Evolutionary conservation across 768 basidiomycete species (phyloP).

Genomic region (Grammothele lineata): DNA sequence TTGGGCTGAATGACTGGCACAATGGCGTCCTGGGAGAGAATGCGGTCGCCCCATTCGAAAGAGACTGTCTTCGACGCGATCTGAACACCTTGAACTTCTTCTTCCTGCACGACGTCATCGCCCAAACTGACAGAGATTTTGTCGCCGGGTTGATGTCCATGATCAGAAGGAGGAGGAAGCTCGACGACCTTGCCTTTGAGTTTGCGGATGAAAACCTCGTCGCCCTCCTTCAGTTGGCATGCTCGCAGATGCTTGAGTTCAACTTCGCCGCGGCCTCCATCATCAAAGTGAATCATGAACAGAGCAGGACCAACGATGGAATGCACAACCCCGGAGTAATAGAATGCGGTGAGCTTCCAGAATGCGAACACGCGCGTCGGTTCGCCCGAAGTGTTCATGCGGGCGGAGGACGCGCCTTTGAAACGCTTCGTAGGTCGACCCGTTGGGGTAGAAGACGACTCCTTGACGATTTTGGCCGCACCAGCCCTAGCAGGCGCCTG

Average conservation of each 20-base stretch:
- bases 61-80: constrained; percentile 49
- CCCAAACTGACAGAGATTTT: constrained; percentile 37
- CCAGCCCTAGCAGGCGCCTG: constrained; percentile 22
- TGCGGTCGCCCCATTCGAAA: constrained; percentile 51
- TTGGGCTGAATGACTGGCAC: constrained; percentile 37
- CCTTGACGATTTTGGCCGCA: constrained; percentile 2
- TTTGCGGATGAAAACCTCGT: constrained; percentile 44
- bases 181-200: constrained; percentile 16
- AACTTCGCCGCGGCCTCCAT: constrained; percentile 41
- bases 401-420: constrained; percentile 13
- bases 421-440: constrained; percentile 14
- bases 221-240: constrained; percentile 47
- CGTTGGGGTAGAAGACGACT: constrained; percentile 8
- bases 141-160: constrained; percentile 13
- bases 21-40: constrained; percentile 38
- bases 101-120: constrained; percentile 27
- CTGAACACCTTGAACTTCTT: constrained; percentile 37
- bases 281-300: constrained; percentile 66
- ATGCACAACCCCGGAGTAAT: constrained; percentile 57
- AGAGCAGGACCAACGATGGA: constrained; percentile 24
- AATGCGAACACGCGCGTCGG: constrained; percentile 65
- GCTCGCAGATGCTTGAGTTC: constrained; percentile 38
- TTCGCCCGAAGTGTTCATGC: background rate
- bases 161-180: background rate
- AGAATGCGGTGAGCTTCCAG: constrained; percentile 59